A percentile compares a stretch with the other conserved stretches of the same genome.
Evolutionary conservation across 2,329 filamentous ascomycete genomes (phyloP).

Genomic region (Parafenestella ontariensis): DNA sequence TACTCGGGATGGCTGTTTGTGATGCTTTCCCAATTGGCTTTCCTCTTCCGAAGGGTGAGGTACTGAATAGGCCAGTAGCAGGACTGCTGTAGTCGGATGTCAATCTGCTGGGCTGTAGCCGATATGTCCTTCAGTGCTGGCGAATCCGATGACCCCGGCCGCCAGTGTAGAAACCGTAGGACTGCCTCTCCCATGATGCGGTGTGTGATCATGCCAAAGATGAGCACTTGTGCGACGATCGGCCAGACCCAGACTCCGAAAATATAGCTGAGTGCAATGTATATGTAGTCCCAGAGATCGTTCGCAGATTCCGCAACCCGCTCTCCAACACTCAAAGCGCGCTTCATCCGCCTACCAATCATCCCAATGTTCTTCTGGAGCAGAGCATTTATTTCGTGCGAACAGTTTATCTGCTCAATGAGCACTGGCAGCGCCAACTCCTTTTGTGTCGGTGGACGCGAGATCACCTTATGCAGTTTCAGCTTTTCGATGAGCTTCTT

Average conservation of each 20-base stretch:
- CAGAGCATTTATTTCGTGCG: conserved; percentile 83
- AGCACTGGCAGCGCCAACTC: conserved; percentile 82
- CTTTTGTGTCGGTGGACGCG: conserved; percentile 77
- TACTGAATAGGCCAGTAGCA: conserved; percentile 99
- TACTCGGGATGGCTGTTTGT: conserved; percentile 96
- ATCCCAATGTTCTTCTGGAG: conserved; percentile 90
- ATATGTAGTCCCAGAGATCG: conserved; percentile 78
- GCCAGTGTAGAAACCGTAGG: conserved; percentile 83
- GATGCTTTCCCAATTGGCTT: conserved; percentile 93
- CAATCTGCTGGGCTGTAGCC: conserved; percentile 94
- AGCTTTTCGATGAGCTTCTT: conserved; percentile 81
- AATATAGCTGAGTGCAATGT: conserved; percentile 72
- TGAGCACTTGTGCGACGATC: conserved; percentile 72
- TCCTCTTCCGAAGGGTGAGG: conserved; percentile 84
- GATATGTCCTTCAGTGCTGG: conserved; percentile 94
- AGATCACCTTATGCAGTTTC: conserved; percentile 83
- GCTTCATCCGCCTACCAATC: conserved; percentile 79
- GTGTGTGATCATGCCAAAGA: conserved; percentile 80
- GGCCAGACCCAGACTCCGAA: conserved; percentile 80
- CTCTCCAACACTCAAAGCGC: conserved; percentile 91
- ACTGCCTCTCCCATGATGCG: conserved; percentile 81
- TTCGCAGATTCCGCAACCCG: conserved; percentile 92
- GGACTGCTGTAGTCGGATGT: conserved; percentile 96
- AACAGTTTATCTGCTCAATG: conserved; percentile 94
- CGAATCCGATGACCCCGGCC: conserved; percentile 71